A percentile compares a stretch with the other conserved stretches of the same genome.
phyloP scores from a whole-genome alignment of 2,329 filamentous ascomycete genomes.

The Trichoderma sp. region DNA sequence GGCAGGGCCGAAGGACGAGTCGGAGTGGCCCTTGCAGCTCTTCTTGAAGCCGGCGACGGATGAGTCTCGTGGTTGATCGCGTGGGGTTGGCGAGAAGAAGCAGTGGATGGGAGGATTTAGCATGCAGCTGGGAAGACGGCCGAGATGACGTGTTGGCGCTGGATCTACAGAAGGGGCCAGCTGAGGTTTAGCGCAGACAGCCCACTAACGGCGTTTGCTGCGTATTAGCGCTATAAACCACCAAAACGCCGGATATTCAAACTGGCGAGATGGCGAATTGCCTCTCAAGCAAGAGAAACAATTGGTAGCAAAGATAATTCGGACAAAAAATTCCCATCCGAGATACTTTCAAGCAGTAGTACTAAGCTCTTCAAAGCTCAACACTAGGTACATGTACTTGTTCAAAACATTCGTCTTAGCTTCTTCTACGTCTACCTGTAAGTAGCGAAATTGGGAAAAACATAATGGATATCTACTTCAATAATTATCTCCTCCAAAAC shows the following conservation, averaged over 20 bases:
- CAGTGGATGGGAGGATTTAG: neutral
- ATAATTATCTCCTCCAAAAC: too few species aligned
- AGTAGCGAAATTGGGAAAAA: too few species aligned
- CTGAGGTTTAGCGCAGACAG: constrained; percentile 6
- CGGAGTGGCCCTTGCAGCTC: neutral
- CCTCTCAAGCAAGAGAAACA: neutral
- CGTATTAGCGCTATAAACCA: neutral
- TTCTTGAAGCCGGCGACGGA: constrained; percentile 17
- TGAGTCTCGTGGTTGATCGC: constrained; percentile 11
- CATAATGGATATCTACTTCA: too few species aligned
- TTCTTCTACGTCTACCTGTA: too few species aligned
- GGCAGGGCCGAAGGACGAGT: constrained; percentile 27
- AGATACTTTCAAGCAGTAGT: too few species aligned
- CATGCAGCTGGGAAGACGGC: neutral
- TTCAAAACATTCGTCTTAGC: too few species aligned
- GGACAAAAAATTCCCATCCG: neutral
- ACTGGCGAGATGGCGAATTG: neutral
- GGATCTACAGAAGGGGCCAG: constrained; percentile 4
- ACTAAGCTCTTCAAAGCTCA: too few species aligned
- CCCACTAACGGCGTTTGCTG: neutral
- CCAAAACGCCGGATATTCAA: neutral
- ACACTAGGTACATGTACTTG: too few species aligned
- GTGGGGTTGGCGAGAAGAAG: neutral
- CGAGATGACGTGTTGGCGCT: constrained; percentile 24
- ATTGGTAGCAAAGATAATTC: neutral